Evolutionary conservation across 345 rosid genomes (phyloP).

Genomic region (Pistacia atlantica): DNA sequence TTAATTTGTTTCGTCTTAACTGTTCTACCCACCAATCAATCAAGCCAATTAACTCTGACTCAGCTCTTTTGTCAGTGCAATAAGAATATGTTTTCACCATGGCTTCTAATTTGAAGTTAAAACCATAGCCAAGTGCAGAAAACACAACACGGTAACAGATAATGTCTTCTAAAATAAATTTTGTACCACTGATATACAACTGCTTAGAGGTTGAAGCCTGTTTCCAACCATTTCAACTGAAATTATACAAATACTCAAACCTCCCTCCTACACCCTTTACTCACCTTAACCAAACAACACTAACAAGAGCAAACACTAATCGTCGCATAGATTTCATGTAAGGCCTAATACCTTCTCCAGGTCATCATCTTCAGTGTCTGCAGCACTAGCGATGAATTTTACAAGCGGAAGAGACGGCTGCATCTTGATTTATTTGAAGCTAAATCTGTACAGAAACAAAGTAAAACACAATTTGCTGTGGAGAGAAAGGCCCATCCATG

Average conservation of each 20-base stretch:
- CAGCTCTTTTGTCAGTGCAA: not conserved
- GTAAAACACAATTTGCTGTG: not conserved
- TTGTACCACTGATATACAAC: not conserved
- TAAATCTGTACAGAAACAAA: constrained; percentile 31
- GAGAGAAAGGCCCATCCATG: constrained; percentile 17
- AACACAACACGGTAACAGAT: not conserved
- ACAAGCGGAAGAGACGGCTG: constrained; percentile 13
- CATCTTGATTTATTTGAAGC: constrained; percentile 25
- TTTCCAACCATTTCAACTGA: not conserved
- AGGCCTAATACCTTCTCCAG: constrained; percentile 15
- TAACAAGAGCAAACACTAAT: constrained; percentile 9
- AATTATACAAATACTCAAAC: not conserved
- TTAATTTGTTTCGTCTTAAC: too few species aligned
- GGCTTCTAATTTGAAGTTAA: not conserved
- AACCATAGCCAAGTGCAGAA: not conserved
- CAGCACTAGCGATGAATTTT: constrained; percentile 4
- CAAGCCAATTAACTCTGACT: not conserved
- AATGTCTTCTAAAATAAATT: constrained; percentile 1
- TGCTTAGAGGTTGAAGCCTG: not conserved
- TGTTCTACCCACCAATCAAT: too few species aligned
- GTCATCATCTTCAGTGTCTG: constrained; percentile 20
- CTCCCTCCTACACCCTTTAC: not conserved
- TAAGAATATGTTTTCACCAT: not conserved
- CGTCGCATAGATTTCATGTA: constrained; percentile 5
- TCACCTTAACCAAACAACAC: not conserved